Evolutionary conservation across 352 stramenopile species (phyloP).

Genomic region (Phytophthora europaea): DNA sequence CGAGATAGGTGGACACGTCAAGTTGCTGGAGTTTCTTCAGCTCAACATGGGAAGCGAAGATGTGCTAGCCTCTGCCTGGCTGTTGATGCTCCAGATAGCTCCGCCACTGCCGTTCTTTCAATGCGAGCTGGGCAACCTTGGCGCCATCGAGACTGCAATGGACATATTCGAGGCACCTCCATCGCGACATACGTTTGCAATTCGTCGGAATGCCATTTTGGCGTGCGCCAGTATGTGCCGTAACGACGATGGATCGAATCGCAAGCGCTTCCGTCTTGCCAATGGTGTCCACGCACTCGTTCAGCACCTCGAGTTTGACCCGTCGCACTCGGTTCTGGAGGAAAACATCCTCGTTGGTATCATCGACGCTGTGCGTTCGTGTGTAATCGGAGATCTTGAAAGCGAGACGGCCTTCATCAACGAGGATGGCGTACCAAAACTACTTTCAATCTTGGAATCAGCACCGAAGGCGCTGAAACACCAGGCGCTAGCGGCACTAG

Average conservation of each 20-base stretch:
- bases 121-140: slow-evolving; percentile 54
- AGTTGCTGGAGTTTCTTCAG: slow-evolving; percentile 65
- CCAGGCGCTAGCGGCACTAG: slow-evolving; percentile 69
- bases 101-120: slow-evolving; percentile 46
- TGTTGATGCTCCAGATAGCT: slow-evolving; percentile 65
- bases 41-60: slow-evolving; percentile 47
- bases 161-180: slow-evolving; percentile 55
- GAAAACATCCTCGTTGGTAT: slow-evolving; percentile 74
- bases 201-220: slow-evolving; percentile 73
- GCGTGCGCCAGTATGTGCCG: slow-evolving; percentile 68
- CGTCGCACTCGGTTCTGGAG: slow-evolving; percentile 66
- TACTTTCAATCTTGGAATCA: slow-evolving; percentile 67
- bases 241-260: slow-evolving; percentile 58
- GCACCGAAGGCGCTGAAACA: slow-evolving; percentile 67
- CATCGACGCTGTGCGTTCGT: slow-evolving; percentile 72
- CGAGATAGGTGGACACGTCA: slow-evolving; percentile 58
- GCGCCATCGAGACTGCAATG: slow-evolving; percentile 62
- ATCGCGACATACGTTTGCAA: slow-evolving; percentile 65
- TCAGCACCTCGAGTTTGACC: slow-evolving; percentile 59
- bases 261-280: slow-evolving; percentile 53
- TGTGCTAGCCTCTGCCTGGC: slow-evolving; percentile 54
- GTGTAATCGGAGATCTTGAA: slow-evolving; percentile 61
- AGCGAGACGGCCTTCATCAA: slow-evolving; percentile 74
- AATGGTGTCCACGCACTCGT: slow-evolving; percentile 59
- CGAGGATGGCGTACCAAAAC: slow-evolving; percentile 60